Evolutionary conservation across 768 basidiomycete species (phyloP).

Genomic region (Tylopilus felleus): DNA sequence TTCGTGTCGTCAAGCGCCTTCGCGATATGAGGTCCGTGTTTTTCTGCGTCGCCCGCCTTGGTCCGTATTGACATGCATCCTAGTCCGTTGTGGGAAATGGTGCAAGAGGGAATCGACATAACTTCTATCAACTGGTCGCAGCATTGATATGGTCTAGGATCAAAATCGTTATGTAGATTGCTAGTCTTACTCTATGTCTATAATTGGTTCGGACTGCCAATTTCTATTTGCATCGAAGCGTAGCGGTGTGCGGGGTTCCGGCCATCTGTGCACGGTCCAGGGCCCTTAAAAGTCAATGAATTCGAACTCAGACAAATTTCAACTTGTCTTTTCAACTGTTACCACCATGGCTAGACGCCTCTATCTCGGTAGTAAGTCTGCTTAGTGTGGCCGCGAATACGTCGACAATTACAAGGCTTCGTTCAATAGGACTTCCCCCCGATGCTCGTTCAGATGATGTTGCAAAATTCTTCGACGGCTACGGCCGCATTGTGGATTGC

Average conservation of each 20-base stretch:
- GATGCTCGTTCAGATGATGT: conserved; percentile 85
- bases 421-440: conserved; percentile 64
- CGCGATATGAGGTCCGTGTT: conserved; percentile 84
- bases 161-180: neutral
- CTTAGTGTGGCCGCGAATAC: conserved; percentile 3
- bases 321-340: conserved; percentile 28
- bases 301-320: conserved; percentile 32
- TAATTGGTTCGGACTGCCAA: conserved; percentile 2
- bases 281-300: conserved; percentile 28
- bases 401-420: conserved; percentile 1
- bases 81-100: conserved; percentile 99
- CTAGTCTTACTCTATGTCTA: conserved; percentile 15
- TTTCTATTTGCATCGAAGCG: neutral
- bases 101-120: conserved; percentile 97
- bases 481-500: conserved; percentile 85
- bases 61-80: conserved; percentile 7
- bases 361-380: conserved; percentile 74
- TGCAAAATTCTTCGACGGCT: conserved; percentile 85
- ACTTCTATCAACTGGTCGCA: conserved; percentile 93
- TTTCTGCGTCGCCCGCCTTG: neutral
- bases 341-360: conserved; percentile 75
- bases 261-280: conserved; percentile 27
- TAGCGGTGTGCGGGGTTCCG: conserved; percentile 19
- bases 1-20: conserved; percentile 79
- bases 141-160: conserved; percentile 32